Percentiles rank a stretch among this genome's conserved stretches.
Conservation (phyloP, 2,329 filamentous ascomycete species). For the Aspergillus ustus region DNA sequence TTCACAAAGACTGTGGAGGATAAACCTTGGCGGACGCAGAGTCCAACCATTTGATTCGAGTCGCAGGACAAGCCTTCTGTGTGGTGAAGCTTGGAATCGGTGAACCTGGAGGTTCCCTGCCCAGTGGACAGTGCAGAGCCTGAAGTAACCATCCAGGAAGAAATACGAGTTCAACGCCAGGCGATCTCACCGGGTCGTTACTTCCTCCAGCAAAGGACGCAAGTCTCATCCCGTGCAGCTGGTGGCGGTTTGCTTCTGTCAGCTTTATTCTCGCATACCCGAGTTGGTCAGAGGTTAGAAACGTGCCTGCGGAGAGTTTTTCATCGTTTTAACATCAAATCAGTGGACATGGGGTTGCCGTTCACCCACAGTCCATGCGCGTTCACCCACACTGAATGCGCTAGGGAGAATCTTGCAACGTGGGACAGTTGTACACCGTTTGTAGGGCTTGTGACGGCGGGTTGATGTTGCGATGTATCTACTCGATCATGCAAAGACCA, state of each 20-base stretch:
- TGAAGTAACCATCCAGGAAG: neutral
- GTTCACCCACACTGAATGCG: constrained; percentile 8
- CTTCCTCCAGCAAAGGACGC: neutral
- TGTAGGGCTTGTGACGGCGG: neutral
- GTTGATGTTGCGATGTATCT: neutral
- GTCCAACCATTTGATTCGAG: constrained; percentile 14
- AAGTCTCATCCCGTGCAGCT: neutral
- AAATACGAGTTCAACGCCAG: constrained; percentile 13
- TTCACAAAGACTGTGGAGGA: constrained; percentile 12
- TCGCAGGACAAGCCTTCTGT: constrained; percentile 25
- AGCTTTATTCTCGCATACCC: neutral
- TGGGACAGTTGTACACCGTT: constrained; percentile 11
- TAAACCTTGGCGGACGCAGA: constrained; percentile 18
- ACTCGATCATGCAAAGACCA: neutral
- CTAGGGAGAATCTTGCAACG: constrained; percentile 16
- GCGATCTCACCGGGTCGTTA: constrained; percentile 5
- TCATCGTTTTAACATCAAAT: neutral
- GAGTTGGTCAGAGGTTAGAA: neutral
- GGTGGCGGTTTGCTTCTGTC: neutral
- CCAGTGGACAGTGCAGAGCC: neutral
- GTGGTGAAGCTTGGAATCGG: constrained; percentile 21
- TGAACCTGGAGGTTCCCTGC: constrained; percentile 15
- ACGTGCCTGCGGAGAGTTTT: neutral
- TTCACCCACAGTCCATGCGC: constrained; percentile 6
- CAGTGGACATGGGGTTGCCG: constrained; percentile 15